Percentiles rank a stretch among this genome's conserved stretches.
These are phyloP conservation scores for Tylopilus vinaceipallidus DNA, from an alignment of 768 basidiomycete genomes.

Conservation along the genomic window DNA sequence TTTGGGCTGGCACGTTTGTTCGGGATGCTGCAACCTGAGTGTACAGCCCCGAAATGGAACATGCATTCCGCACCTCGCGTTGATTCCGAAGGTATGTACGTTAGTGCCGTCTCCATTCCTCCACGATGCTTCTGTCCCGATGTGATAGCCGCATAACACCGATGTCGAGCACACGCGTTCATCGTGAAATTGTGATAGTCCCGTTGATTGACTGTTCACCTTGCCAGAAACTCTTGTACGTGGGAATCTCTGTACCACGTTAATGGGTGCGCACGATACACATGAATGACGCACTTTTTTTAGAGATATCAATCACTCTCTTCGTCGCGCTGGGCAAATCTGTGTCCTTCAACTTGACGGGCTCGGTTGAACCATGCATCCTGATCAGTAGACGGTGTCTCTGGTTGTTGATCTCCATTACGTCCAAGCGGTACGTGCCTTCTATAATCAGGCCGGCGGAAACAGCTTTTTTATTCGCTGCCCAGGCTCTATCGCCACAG, in stretches of 20 bases:
- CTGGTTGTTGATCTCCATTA: conserved; percentile 12
- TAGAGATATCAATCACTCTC: no score
- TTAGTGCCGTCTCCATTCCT: conserved; percentile 1
- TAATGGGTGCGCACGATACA: conserved; percentile 4
- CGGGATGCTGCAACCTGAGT: not conserved
- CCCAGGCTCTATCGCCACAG: conserved; percentile 15
- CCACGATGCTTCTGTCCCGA: conserved; percentile 12
- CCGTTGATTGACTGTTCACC: not conserved
- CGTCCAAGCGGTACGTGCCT: conserved; percentile 9
- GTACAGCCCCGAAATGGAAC: conserved; percentile 12
- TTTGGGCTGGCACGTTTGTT: conserved; percentile 12
- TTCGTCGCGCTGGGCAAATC: conserved; percentile 1
- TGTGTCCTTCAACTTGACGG: not conserved
- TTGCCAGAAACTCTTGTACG: no score
- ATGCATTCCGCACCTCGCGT: conserved; percentile 1
- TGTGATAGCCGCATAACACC: conserved; percentile 26
- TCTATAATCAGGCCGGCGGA: conserved; percentile 4
- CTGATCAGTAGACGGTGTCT: conserved; percentile 3
- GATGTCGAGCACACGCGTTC: not conserved
- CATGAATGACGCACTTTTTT: conserved; percentile 1
- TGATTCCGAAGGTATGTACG: conserved; percentile 15
- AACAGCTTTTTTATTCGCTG: conserved; percentile 6
- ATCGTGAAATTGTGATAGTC: not conserved
- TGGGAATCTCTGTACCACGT: no score
- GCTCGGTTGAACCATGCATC: not conserved